A percentile compares a stretch with the other conserved stretches of the same genome.
Conservation (phyloP, 1,139 yeast species). For the Cylindricascospora bacillispora region DNA sequence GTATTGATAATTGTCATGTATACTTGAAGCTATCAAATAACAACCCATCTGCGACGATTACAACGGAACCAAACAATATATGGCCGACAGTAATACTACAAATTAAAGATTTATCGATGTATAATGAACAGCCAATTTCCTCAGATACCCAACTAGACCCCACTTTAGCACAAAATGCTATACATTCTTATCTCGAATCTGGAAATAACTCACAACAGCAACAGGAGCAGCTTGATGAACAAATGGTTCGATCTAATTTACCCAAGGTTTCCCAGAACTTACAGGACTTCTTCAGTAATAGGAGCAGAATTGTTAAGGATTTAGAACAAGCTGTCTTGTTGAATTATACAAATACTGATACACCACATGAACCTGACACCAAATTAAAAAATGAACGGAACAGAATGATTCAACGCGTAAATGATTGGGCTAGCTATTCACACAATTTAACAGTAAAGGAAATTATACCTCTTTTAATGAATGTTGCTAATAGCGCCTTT, state of each 20-base stretch:
- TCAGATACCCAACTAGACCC: slow-evolving; percentile 18
- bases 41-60: not conserved
- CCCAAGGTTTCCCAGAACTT: slow-evolving; percentile 5
- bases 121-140: slow-evolving; percentile 5
- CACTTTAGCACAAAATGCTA: slow-evolving; percentile 9
- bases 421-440: slow-evolving; percentile 21
- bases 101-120: no score
- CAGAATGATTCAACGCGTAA: slow-evolving; percentile 12
- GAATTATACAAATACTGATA: slow-evolving; percentile 3
- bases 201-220: no score
- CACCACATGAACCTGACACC: slow-evolving; percentile 11
- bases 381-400: slow-evolving; percentile 7
- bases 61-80: slow-evolving; percentile 3
- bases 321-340: slow-evolving; percentile 9
- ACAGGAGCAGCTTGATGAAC: slow-evolving; percentile 13
- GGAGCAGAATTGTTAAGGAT: slow-evolving; percentile 12
- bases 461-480: slow-evolving; percentile 14
- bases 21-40: slow-evolving; percentile 12
- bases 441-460: slow-evolving; percentile 21
- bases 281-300: slow-evolving; percentile 6
- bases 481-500: slow-evolving; percentile 9
- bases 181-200: slow-evolving; percentile 13
- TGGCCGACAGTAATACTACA: slow-evolving; percentile 20
- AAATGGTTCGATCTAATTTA: slow-evolving; percentile 10
- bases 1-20: slow-evolving; percentile 21